phyloP scores from a whole-genome alignment of 495 filamentous ascomycete species.

The Immersiella caudata region DNA sequence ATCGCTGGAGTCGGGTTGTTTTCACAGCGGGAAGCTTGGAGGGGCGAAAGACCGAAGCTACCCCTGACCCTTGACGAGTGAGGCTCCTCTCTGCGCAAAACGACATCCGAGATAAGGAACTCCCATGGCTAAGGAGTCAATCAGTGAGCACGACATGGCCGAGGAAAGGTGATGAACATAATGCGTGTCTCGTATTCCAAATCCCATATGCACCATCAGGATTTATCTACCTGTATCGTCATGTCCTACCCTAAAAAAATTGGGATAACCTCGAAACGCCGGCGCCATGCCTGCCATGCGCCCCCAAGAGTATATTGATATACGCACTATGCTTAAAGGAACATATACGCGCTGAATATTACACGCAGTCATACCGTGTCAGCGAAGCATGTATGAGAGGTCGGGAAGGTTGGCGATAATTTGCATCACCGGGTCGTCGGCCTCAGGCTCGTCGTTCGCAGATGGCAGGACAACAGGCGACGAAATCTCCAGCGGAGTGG shows the following conservation, averaged over 20 bases:
- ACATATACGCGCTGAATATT: background rate
- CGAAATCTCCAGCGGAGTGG: slow-evolving; percentile 26
- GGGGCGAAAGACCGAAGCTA: background rate
- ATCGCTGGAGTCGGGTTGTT: background rate
- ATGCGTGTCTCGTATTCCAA: background rate
- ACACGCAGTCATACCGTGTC: background rate
- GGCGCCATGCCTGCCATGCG: background rate
- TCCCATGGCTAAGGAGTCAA: no score
- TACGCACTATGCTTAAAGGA: background rate
- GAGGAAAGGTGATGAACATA: background rate
- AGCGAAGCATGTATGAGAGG: slow-evolving; percentile 58
- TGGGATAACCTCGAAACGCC: background rate
- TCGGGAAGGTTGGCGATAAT: slow-evolving; percentile 52
- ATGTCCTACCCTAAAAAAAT: background rate
- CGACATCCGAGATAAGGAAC: no score
- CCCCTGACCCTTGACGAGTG: background rate
- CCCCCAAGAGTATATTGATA: background rate
- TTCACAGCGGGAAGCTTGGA: background rate
- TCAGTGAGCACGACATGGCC: background rate
- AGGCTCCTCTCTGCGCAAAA: background rate
- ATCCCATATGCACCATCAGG: background rate
- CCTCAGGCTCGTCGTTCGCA: slow-evolving; percentile 6
- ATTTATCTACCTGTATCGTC: slow-evolving; percentile 5
- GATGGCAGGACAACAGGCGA: slow-evolving; percentile 6
- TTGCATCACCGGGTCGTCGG: slow-evolving; percentile 13